A percentile compares a stretch with the other conserved stretches of the same genome.
phyloP scores from a whole-genome alignment of 345 rosid genomes.

The Moringa oleifera region DNA sequence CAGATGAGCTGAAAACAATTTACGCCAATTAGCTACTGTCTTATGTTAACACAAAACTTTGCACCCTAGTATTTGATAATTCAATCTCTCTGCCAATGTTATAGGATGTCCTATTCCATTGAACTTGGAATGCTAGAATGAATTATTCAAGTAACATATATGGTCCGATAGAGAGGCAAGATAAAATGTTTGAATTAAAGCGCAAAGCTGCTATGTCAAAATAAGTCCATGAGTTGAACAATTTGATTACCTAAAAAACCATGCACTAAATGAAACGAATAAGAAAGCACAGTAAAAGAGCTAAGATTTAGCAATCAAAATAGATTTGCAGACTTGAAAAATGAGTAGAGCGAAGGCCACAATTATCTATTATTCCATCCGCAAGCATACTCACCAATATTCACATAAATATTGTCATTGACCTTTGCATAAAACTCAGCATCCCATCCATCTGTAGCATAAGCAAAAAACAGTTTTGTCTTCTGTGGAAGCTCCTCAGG shows the following conservation, averaged over 20 bases:
- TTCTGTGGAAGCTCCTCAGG: slow-evolving; percentile 51
- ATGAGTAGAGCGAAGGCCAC: slow-evolving; percentile 4
- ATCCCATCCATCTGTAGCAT: slow-evolving; percentile 71
- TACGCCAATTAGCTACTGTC: neutral
- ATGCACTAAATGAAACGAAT: too few relatives aligned
- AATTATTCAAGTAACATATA: neutral
- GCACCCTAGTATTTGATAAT: neutral
- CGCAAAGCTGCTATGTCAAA: neutral
- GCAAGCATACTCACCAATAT: slow-evolving; percentile 50
- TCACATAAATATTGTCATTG: slow-evolving; percentile 67
- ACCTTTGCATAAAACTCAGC: slow-evolving; percentile 83
- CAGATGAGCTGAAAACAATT: neutral
- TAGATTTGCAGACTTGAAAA: neutral
- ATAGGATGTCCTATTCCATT: neutral
- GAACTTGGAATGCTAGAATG: too few relatives aligned
- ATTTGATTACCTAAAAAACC: too few relatives aligned
- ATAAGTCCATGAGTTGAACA: neutral
- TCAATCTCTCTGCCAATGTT: neutral
- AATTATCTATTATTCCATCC: slow-evolving; percentile 2
- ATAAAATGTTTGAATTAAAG: too few relatives aligned
- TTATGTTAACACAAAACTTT: neutral
- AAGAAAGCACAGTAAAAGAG: neutral
- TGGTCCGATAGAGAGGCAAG: neutral
- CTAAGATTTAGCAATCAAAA: neutral
- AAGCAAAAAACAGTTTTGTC: slow-evolving; percentile 49